These are phyloP conservation scores for Aspergillus homomorphus DNA, from an alignment of 495 filamentous ascomycete species.

Conservation along the genomic window DNA sequence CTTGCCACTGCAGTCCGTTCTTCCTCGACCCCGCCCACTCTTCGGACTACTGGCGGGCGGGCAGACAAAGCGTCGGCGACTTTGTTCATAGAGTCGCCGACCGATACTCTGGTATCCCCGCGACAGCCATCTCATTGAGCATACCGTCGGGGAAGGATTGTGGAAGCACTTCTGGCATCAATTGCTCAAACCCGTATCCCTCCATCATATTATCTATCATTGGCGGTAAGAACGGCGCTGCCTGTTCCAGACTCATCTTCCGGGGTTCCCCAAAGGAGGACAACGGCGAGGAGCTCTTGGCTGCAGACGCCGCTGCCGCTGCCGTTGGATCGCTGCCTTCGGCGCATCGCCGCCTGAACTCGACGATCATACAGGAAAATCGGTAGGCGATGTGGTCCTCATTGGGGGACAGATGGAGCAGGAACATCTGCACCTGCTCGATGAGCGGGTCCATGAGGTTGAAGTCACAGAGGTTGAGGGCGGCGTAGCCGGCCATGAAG, in stretches of 20 bases:
- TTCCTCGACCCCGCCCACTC: not conserved
- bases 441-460: slow-evolving; percentile 36
- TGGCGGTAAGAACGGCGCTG: slow-evolving; percentile 12
- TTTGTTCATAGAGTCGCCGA: not conserved
- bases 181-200: slow-evolving; percentile 15
- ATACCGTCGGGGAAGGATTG: slow-evolving; percentile 12
- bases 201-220: slow-evolving; percentile 14
- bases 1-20: not conserved
- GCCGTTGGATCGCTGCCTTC: slow-evolving; percentile 10
- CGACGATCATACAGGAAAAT: slow-evolving; percentile 17
- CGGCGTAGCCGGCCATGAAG: slow-evolving; percentile 40
- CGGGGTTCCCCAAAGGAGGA: slow-evolving; percentile 13
- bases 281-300: slow-evolving; percentile 1
- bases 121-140: slow-evolving; percentile 11
- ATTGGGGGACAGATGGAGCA: slow-evolving; percentile 37
- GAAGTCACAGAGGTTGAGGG: slow-evolving; percentile 41
- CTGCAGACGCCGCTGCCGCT: not conserved
- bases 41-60: not conserved
- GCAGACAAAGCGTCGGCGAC: not conserved
- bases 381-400: slow-evolving; percentile 39
- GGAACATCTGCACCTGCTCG: slow-evolving; percentile 36
- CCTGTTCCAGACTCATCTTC: slow-evolving; percentile 13
- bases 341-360: slow-evolving; percentile 17
- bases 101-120: slow-evolving; percentile 4
- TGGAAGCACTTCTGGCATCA: slow-evolving; percentile 18